phyloP scores from a whole-genome alignment of 352 stramenopile species.

The Phytopythium helicoides region DNA sequence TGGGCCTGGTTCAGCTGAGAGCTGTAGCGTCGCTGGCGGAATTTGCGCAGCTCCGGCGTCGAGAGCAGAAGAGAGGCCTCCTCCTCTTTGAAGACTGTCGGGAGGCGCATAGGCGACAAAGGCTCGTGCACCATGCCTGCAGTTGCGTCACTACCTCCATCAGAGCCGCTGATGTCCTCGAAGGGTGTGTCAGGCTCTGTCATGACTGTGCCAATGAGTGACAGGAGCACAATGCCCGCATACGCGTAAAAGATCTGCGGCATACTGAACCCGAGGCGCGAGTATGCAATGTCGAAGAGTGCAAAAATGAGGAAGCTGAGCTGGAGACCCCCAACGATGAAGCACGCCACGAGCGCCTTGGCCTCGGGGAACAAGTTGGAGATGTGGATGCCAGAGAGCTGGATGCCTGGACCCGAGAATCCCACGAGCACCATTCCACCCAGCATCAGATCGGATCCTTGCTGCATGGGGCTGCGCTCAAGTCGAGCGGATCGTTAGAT shows the following conservation, averaged over 20 bases:
- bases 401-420: constrained; percentile 60
- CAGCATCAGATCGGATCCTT: constrained; percentile 45
- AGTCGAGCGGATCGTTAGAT: background rate
- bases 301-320: constrained; percentile 77
- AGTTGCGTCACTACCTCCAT: background rate
- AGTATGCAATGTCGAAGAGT: constrained; percentile 53
- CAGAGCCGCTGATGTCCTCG: constrained; percentile 7
- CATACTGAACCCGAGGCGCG: constrained; percentile 34
- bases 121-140: constrained; percentile 30
- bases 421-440: constrained; percentile 61
- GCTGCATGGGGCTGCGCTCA: constrained; percentile 14
- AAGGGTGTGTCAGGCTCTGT: constrained; percentile 60
- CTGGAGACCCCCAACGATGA: constrained; percentile 68
- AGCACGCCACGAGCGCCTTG: constrained; percentile 62
- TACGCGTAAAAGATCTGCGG: constrained; percentile 50
- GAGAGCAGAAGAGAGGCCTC: constrained; percentile 43
- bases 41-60: constrained; percentile 46
- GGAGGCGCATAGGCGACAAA: constrained; percentile 55
- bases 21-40: constrained; percentile 13
- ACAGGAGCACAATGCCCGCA: constrained; percentile 41
- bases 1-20: constrained; percentile 9
- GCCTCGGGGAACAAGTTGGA: constrained; percentile 72
- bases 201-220: constrained; percentile 46
- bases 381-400: constrained; percentile 70
- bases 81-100: constrained; percentile 58